A percentile compares a stretch with the other conserved stretches of the same genome.
Evolutionary conservation across 1,284 basidiomycete species (phyloP).

Genomic region (Chondrostereum purpureum): DNA sequence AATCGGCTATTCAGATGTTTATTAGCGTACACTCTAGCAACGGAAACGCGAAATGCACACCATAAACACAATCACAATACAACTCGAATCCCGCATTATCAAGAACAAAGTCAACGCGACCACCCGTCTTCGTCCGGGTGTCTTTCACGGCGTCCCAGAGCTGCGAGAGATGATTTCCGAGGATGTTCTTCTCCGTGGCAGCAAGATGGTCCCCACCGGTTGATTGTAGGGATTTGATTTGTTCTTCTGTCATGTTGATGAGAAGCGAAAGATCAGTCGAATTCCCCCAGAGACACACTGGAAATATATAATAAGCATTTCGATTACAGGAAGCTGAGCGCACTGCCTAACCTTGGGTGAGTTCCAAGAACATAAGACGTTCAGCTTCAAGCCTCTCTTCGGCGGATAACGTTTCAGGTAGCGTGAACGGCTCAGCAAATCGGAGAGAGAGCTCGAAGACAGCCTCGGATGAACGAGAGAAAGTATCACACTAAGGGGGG

Average conservation of each 20-base stretch:
- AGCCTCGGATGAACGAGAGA: slow-evolving; percentile 86
- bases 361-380: slow-evolving; percentile 87
- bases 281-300: slow-evolving; percentile 92
- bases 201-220: slow-evolving; percentile 94
- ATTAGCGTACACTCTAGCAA: slow-evolving; percentile 2
- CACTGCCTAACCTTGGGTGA: slow-evolving; percentile 79
- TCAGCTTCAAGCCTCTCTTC: slow-evolving; percentile 70
- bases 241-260: slow-evolving; percentile 98
- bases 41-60: slow-evolving; percentile 40
- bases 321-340: too few species aligned
- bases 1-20: slow-evolving; percentile 53
- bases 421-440: slow-evolving; percentile 82
- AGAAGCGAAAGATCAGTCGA: slow-evolving; percentile 95
- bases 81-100: slow-evolving; percentile 93
- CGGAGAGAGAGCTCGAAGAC: slow-evolving; percentile 94
- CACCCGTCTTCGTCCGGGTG: slow-evolving; percentile 65
- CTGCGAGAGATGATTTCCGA: slow-evolving; percentile 76
- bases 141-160: slow-evolving; percentile 81
- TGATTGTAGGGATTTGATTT: slow-evolving; percentile 96
- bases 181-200: slow-evolving; percentile 93
- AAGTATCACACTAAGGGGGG: slow-evolving; percentile 78
- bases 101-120: slow-evolving; percentile 84
- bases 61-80: slow-evolving; percentile 95
- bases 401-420: slow-evolving; percentile 47
- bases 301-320: slow-evolving; percentile 2